Conservation (phyloP, 140 eudicot species). For the Oenanthe javanica region DNA sequence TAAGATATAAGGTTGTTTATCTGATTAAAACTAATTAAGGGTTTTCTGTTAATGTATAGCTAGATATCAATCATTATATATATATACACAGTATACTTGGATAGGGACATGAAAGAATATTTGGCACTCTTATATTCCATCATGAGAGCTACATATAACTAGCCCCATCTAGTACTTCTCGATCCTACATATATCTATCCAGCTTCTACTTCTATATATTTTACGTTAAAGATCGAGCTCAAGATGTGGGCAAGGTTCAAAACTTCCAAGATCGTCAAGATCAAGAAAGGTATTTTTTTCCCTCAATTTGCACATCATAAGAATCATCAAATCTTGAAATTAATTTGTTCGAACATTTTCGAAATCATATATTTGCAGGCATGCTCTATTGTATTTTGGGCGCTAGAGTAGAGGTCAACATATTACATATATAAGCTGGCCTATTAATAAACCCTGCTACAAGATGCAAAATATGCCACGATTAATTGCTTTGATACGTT, state of each 20-base stretch:
- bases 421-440: too few relatives aligned
- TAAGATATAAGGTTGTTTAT: background rate
- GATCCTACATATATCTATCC: background rate
- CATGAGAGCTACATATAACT: background rate
- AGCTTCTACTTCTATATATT: background rate
- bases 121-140: background rate
- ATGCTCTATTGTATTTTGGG: too few relatives aligned
- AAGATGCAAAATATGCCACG: too few relatives aligned
- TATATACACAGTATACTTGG: background rate
- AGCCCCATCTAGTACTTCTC: too few relatives aligned
- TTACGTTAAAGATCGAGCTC: background rate
- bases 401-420: too few relatives aligned
- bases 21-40: background rate
- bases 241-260: slow-evolving; percentile 29
- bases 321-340: background rate
- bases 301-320: too few relatives aligned
- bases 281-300: slow-evolving; percentile 16
- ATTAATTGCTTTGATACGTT: too few relatives aligned
- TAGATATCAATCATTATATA: background rate
- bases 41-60: background rate
- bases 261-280: background rate
- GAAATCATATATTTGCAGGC: too few relatives aligned
- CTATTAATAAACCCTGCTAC: too few relatives aligned
- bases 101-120: background rate
- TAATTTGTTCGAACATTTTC: background rate